Percentiles rank a stretch among this genome's conserved stretches.
phyloP scores from a whole-genome alignment of 2,329 filamentous ascomycete genomes.

The Endothia cerciana region DNA sequence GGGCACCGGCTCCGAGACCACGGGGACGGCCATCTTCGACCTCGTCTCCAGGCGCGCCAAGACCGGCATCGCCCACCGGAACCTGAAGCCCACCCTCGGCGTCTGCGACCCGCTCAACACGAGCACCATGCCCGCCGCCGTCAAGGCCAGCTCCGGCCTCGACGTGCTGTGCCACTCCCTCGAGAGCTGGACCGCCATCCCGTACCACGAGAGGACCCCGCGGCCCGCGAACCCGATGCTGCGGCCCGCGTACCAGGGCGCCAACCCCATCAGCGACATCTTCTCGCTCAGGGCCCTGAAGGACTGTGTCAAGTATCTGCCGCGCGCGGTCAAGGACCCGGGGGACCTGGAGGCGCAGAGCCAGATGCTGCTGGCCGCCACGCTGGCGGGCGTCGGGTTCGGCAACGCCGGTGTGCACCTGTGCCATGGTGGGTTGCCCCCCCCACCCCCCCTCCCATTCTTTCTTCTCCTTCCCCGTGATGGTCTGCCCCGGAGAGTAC shows the following conservation, averaged over 20 bases:
- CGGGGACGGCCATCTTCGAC: constrained; percentile 97
- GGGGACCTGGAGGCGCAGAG: constrained; percentile 92
- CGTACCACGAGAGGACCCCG: constrained; percentile 83
- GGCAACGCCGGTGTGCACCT: constrained; percentile 95
- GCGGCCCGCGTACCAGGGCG: constrained; percentile 92
- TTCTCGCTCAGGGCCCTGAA: constrained; percentile 88
- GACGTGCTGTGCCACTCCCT: constrained; percentile 95
- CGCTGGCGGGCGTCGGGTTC: constrained; percentile 92
- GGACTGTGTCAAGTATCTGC: constrained; percentile 88
- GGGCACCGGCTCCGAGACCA: constrained; percentile 90
- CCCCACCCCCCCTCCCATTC: no score
- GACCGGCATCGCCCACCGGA: constrained; percentile 93
- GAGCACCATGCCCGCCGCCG: constrained; percentile 90
- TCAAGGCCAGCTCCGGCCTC: constrained; percentile 88
- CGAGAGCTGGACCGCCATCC: constrained; percentile 97
- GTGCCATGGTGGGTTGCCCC: constrained; percentile 55
- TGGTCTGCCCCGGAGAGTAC: no score
- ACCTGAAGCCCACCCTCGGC: constrained; percentile 91
- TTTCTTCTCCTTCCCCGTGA: not conserved
- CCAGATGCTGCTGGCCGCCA: constrained; percentile 94
- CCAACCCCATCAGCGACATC: constrained; percentile 96
- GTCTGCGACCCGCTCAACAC: constrained; percentile 89
- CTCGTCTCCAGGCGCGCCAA: constrained; percentile 88
- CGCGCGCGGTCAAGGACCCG: constrained; percentile 81
- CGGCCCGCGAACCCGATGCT: constrained; percentile 87